phyloP scores from a whole-genome alignment of 495 filamentous ascomycete species.

The Daldinia grandis region DNA sequence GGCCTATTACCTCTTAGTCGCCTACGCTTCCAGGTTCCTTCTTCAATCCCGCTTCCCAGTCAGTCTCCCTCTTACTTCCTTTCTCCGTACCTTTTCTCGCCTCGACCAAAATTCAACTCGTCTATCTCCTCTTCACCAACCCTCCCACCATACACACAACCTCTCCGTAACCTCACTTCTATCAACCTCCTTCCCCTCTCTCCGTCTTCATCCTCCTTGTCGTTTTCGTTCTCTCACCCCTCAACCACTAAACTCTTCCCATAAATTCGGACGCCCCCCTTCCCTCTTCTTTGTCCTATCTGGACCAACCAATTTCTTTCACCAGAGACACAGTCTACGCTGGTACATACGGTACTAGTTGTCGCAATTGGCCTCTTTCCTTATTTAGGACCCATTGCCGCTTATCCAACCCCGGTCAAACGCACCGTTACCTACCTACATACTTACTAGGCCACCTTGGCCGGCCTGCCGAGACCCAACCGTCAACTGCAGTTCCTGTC shows the following conservation, averaged over 20 bases:
- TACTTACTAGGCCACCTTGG: slow-evolving; percentile 27
- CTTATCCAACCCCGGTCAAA: slow-evolving; percentile 44
- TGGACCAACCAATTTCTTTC: slow-evolving; percentile 19
- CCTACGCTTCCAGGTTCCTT: slow-evolving; percentile 43
- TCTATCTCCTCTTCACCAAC: slow-evolving; percentile 26
- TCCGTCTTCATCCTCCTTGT: slow-evolving; percentile 35
- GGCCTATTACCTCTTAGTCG: slow-evolving; percentile 15
- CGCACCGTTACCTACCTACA: slow-evolving; percentile 34
- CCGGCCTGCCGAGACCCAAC: slow-evolving; percentile 36
- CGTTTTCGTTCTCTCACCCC: slow-evolving; percentile 25
- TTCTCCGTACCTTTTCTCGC: slow-evolving; percentile 35
- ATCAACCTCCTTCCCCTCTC: slow-evolving; percentile 37
- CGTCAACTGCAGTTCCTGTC: slow-evolving; percentile 34
- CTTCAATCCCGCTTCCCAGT: slow-evolving; percentile 39
- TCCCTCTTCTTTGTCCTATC: slow-evolving; percentile 36
- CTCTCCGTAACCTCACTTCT: slow-evolving; percentile 39
- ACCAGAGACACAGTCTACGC: slow-evolving; percentile 30
- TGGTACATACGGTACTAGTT: slow-evolving; percentile 12
- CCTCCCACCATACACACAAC: slow-evolving; percentile 24
- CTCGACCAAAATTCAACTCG: slow-evolving; percentile 25
- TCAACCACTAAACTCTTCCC: slow-evolving; percentile 40
- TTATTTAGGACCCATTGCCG: slow-evolving; percentile 31
- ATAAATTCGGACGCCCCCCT: slow-evolving; percentile 28
- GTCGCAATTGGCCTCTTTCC: slow-evolving; percentile 27
- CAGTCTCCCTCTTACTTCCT: slow-evolving; percentile 34